Base-by-base conservation (phyloP, 371 early-diverging fungal species). In the Mucor irregularis region DNA sequence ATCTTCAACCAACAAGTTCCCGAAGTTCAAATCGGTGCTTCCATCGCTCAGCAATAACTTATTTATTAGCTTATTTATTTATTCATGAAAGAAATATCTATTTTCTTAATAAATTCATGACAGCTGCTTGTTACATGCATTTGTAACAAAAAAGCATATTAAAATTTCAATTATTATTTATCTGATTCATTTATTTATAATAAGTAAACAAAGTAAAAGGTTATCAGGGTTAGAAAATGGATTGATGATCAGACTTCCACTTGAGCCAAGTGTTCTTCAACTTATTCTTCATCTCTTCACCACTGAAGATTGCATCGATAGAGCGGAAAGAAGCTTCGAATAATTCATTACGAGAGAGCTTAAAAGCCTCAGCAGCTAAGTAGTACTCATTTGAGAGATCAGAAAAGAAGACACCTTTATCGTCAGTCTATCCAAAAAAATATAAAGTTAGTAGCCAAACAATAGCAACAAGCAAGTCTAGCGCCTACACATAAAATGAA, bases 401-500 rank as follows among this genome's bases (percentile, higher is more conserved):
- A 10, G 78, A 77, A 38, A 71, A 70, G 49, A 82, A 84, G 4
- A 84, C 77, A 35, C 84, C 84, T 34, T 80, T 81, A 54, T 84
- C 84, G 47, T 84, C 84, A 19, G 84, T 82, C 83, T 82, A 47
- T 38, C 8, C n/a, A 54, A 52, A 39, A n/a, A n/a, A n/a, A n/a
- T n/a, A n/a, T n/a, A n/a, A n/a, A n/a, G n/a, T n/a, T 38, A 19
- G 28, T 10, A 25, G 43, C 5, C 14, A 55, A 19, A 19, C 22
- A 42, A 37, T 5, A 25, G 31, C 37, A 10, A 22, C 0, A 29
- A 1, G 5, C 21, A 30, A 10, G 24, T 9, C 35, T 2, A 21
- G 14, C 10, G 69, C 77, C 81, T 75, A 80, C 85, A 56, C 86
- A 87, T 31, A 84, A 66, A 19, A 74, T 65, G 54, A 78, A 82